phyloP scores from a whole-genome alignment of 78 protist genomes.

The Mantamonas sphyraenae region DNA sequence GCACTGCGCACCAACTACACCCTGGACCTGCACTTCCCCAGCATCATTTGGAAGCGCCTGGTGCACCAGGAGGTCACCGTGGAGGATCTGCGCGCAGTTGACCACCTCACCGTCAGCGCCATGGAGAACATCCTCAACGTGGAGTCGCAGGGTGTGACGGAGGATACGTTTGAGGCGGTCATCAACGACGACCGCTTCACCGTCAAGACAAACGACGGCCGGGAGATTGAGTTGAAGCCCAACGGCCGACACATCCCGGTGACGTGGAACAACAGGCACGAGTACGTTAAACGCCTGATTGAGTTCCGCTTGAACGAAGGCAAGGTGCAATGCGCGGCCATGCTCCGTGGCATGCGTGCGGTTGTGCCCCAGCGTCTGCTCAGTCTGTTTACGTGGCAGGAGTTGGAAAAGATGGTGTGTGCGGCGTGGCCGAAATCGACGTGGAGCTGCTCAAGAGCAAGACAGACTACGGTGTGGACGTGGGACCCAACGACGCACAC shows the following conservation, averaged over 20 bases:
- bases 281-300: background rate
- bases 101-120: background rate
- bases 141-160: background rate
- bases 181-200: background rate
- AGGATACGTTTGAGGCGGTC: background rate
- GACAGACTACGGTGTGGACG: background rate
- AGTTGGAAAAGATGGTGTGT: background rate
- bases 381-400: background rate
- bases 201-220: background rate
- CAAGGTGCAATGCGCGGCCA: background rate
- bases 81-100: background rate
- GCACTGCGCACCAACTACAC: constrained; percentile 15
- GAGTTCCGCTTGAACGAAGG: background rate
- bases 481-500: background rate
- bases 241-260: background rate
- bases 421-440: background rate
- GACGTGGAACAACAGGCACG: background rate
- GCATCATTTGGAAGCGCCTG: constrained; percentile 13
- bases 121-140: background rate
- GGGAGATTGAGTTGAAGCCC: background rate
- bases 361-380: background rate
- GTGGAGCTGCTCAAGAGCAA: background rate
- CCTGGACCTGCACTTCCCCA: constrained; percentile 15
- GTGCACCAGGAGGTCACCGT: background rate
- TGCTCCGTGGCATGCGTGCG: background rate